phyloP scores from a whole-genome alignment of 768 basidiomycete genomes.

The Naganishia vishniacii region DNA sequence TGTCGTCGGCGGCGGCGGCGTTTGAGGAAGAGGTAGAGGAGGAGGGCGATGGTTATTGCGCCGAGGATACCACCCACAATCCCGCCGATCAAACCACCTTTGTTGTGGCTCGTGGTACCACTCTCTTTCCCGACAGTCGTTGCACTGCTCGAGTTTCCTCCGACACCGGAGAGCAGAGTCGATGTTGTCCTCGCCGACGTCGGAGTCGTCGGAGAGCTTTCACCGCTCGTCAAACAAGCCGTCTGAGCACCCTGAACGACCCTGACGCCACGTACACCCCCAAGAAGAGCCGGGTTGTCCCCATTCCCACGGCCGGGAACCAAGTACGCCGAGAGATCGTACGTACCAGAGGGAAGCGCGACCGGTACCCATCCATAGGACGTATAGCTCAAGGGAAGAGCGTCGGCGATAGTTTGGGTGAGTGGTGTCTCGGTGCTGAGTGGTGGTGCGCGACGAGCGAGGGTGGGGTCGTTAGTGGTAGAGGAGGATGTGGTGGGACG shows the following conservation, averaged over 20 bases:
- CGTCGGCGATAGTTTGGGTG: background rate
- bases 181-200: background rate
- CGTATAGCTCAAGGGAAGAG: background rate
- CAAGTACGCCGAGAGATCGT: slow-evolving; percentile 10
- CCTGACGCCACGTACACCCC: background rate
- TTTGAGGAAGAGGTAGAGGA: background rate
- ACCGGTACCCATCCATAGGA: slow-evolving; percentile 4
- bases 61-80: slow-evolving; percentile 10
- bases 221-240: background rate
- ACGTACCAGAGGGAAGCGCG: slow-evolving; percentile 8
- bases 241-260: background rate
- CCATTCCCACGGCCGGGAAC: background rate
- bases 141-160: too few relatives aligned
- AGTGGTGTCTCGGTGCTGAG: background rate
- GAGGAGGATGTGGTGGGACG: background rate
- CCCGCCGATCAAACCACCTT: slow-evolving; percentile 3
- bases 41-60: background rate
- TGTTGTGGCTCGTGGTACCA: background rate
- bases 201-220: background rate
- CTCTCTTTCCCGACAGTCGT: too few relatives aligned
- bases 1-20: background rate
- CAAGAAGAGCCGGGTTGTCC: background rate
- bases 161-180: background rate
- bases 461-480: background rate
- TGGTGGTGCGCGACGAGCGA: slow-evolving; percentile 2